Conservation (phyloP, 2,329 filamentous ascomycete genomes). For the Fusarium annulatum region DNA sequence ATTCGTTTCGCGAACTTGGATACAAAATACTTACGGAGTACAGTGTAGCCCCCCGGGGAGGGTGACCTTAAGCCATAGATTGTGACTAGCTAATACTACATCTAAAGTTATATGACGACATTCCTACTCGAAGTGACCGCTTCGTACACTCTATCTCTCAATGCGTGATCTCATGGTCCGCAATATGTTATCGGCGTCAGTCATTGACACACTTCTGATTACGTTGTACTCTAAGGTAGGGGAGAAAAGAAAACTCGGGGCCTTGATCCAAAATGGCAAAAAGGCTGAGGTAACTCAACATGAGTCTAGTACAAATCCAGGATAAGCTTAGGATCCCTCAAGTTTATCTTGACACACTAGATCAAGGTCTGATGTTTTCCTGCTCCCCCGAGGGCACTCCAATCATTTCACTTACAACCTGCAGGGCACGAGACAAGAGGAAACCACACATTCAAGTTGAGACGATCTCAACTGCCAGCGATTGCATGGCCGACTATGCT, state of each 20-base stretch:
- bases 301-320: too few relatives aligned
- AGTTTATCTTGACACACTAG: too few relatives aligned
- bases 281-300: too few relatives aligned
- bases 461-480: neutral
- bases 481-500: neutral
- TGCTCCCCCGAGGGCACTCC: neutral
- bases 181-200: rapidly evolving
- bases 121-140: neutral
- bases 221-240: too few relatives aligned
- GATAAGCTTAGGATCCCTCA: too few relatives aligned
- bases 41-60: neutral
- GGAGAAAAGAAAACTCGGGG: too few relatives aligned
- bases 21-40: neutral
- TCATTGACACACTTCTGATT: neutral
- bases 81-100: neutral
- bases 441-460: neutral
- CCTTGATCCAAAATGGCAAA: too few relatives aligned
- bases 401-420: neutral
- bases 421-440: neutral
- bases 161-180: rapidly evolving
- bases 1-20: neutral
- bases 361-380: neutral
- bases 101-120: too few relatives aligned
- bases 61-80: neutral
- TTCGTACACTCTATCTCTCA: neutral